Evolutionary conservation across 257 asterid species (phyloP).

Genomic region (Lantana camara): DNA sequence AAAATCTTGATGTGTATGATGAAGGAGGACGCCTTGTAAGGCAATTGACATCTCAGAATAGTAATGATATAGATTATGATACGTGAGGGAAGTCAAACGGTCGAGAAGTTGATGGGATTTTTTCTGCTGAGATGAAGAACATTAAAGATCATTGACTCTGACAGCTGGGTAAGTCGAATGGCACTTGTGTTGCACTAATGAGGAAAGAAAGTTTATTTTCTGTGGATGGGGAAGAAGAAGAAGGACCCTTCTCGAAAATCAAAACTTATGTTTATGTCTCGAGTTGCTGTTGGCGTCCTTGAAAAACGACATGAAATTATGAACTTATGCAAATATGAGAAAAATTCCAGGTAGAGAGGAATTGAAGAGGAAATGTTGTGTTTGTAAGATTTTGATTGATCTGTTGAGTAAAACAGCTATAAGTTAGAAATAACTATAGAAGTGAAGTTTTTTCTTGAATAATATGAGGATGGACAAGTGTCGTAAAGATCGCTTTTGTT

Average conservation of each 20-base stretch:
- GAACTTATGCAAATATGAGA: background rate
- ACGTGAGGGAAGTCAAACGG: conserved; percentile 25
- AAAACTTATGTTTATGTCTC: background rate
- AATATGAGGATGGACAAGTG: no score
- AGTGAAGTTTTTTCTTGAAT: no score
- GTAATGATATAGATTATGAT: conserved; percentile 38
- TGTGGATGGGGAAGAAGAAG: conserved; percentile 3
- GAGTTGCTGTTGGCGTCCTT: no score
- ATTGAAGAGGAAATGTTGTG: background rate
- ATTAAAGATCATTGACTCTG: background rate
- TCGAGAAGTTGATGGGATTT: conserved; percentile 2
- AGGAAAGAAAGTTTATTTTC: conserved; percentile 1
- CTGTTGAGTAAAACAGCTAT: no score
- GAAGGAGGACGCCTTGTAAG: conserved; percentile 58
- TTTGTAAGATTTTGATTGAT: no score
- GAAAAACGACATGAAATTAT: conserved; percentile 6
- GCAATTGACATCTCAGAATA: conserved; percentile 39
- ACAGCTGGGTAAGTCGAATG: conserved; percentile 30
- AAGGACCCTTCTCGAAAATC: conserved; percentile 1
- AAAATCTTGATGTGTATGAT: conserved; percentile 76
- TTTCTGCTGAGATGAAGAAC: no score
- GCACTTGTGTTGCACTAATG: conserved; percentile 6
- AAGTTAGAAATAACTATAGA: no score
- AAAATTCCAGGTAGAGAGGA: background rate
- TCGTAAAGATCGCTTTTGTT: no score